Evolutionary conservation across 164 flowering plant species (phyloP).

Genomic region (Nelumbo lutea): DNA sequence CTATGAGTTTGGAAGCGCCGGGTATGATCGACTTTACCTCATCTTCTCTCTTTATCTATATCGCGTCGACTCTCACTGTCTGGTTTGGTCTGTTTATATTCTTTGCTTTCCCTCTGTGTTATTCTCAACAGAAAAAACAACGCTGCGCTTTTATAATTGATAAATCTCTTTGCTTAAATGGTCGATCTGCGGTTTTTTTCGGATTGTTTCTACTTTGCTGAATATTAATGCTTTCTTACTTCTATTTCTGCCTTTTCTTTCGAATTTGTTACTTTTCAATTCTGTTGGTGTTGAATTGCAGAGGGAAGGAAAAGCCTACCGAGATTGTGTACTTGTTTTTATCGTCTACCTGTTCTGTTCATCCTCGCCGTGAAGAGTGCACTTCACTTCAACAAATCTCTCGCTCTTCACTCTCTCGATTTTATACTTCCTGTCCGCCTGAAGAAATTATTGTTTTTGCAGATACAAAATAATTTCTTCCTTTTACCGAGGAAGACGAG

Average conservation of each 20-base stretch:
- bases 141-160: neutral
- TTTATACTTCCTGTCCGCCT: neutral
- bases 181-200: conserved; percentile 4
- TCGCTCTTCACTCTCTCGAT: neutral
- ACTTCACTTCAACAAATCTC: neutral
- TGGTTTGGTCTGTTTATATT: conserved; percentile 3
- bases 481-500: conserved; percentile 1
- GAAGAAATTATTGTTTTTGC: neutral
- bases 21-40: conserved; percentile 27
- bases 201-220: neutral
- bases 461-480: neutral
- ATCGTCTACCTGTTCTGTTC: neutral
- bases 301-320: too few species aligned
- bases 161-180: conserved; percentile 3
- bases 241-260: neutral
- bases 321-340: neutral
- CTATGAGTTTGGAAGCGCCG: conserved; percentile 63
- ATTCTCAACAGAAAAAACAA: too few species aligned
- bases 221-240: neutral
- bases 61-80: neutral
- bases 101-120: neutral
- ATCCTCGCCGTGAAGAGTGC: neutral
- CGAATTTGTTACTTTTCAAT: neutral
- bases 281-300: neutral
- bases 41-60: neutral